Conservation (phyloP, 495 filamentous ascomycete species). For the Podospora conica region DNA sequence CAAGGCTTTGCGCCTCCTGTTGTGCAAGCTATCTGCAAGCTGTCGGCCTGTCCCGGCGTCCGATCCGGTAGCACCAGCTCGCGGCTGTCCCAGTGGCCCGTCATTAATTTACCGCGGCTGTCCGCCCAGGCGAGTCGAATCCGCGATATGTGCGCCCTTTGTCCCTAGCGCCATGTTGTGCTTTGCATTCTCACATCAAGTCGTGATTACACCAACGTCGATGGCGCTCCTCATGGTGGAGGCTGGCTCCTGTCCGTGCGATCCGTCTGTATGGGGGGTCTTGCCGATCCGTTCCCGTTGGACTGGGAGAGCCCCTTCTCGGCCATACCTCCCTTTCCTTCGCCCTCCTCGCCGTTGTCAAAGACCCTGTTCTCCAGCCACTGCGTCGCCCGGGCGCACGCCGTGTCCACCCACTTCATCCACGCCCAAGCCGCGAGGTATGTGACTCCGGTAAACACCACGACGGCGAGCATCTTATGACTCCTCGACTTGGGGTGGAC, state of each 20-base stretch:
- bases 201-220: background rate
- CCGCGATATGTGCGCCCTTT: background rate
- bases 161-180: background rate
- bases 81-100: background rate
- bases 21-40: background rate
- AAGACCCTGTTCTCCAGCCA: conserved; percentile 53
- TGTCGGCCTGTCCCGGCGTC: background rate
- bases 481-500: conserved; percentile 35
- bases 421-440: conserved; percentile 54
- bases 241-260: conserved; percentile 5
- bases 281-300: conserved; percentile 15
- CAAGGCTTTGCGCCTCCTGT: background rate
- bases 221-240: background rate
- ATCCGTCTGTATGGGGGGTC: background rate
- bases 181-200: background rate
- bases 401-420: conserved; percentile 59
- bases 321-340: conserved; percentile 17
- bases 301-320: conserved; percentile 26
- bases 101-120: too few relatives aligned
- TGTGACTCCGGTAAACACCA: conserved; percentile 41
- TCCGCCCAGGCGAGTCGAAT: background rate
- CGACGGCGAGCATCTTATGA: conserved; percentile 23
- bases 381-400: conserved; percentile 55
- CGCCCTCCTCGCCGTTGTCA: conserved; percentile 37
- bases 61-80: background rate